Conservation (phyloP, 768 basidiomycete genomes). For the Hypholoma sublateritium region DNA sequence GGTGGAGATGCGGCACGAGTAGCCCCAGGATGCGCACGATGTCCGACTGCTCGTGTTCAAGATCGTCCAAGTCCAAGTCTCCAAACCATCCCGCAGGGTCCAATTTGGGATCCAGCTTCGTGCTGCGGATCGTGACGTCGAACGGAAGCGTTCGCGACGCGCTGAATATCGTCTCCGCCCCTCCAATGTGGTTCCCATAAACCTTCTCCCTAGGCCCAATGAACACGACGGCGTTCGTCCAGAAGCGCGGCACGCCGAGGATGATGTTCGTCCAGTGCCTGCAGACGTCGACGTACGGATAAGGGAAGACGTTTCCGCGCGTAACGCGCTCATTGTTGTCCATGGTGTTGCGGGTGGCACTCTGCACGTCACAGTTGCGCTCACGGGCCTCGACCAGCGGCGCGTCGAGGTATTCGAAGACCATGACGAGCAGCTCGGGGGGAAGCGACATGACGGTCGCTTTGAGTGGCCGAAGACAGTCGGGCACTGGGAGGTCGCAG, state of each 20-base stretch:
- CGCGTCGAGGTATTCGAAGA: background rate
- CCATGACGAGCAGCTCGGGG: background rate
- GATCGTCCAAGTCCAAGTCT: background rate
- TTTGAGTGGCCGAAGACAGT: background rate
- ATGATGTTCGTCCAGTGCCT: background rate
- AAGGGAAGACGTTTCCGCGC: background rate
- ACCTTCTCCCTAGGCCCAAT: background rate
- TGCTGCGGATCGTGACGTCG: background rate
- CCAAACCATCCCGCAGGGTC: background rate
- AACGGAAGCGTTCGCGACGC: background rate
- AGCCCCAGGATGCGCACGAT: background rate
- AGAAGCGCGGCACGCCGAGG: background rate
- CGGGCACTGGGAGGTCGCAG: background rate
- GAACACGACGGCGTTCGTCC: background rate
- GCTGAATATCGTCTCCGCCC: background rate
- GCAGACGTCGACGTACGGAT: background rate
- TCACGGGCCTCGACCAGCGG: background rate
- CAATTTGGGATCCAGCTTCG: background rate
- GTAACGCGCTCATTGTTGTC: background rate
- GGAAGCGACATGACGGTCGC: background rate
- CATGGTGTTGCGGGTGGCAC: background rate
- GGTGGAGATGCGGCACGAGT: background rate
- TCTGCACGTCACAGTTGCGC: background rate
- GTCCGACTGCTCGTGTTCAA: background rate
- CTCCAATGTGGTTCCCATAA: background rate